A percentile compares a stretch with the other conserved stretches of the same genome.
Evolutionary conservation across 257 asterid genomes (phyloP).

Genomic region (Ajuga chamaepitys): DNA sequence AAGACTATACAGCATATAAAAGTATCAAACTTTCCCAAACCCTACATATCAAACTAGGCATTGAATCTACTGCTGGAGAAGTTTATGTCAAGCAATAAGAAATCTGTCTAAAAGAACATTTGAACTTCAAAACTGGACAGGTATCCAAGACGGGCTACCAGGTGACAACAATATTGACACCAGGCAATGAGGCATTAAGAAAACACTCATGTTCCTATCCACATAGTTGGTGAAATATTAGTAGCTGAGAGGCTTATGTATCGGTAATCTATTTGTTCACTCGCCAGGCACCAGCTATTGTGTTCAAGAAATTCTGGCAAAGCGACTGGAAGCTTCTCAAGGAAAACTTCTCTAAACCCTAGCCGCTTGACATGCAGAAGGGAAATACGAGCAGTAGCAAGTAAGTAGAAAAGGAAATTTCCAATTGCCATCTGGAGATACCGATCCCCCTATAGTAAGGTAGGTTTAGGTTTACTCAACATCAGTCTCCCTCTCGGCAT

Average conservation of each 20-base stretch:
- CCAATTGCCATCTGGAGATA: background rate
- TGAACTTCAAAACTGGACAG: background rate
- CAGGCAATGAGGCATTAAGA: background rate
- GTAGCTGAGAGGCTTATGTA: background rate
- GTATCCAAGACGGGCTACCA: background rate
- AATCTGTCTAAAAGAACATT: background rate
- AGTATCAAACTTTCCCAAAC: background rate
- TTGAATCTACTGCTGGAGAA: background rate
- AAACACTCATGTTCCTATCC: background rate
- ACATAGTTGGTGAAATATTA: background rate
- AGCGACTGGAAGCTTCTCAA: background rate
- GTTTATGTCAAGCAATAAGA: background rate
- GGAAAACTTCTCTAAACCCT: background rate
- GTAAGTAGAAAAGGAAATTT: background rate
- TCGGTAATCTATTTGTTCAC: background rate
- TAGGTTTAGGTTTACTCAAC: too few species aligned
- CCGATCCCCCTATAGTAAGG: too few species aligned
- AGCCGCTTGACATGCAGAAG: background rate
- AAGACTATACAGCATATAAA: background rate
- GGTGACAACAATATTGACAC: background rate
- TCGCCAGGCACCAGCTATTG: background rate
- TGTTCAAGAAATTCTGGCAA: background rate
- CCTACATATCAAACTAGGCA: background rate
- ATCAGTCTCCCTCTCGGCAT: background rate
- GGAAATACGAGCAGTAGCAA: background rate